Evolutionary conservation across 2,329 filamentous ascomycete species (phyloP).

Genomic region (Lasiodiplodia citricola): DNA sequence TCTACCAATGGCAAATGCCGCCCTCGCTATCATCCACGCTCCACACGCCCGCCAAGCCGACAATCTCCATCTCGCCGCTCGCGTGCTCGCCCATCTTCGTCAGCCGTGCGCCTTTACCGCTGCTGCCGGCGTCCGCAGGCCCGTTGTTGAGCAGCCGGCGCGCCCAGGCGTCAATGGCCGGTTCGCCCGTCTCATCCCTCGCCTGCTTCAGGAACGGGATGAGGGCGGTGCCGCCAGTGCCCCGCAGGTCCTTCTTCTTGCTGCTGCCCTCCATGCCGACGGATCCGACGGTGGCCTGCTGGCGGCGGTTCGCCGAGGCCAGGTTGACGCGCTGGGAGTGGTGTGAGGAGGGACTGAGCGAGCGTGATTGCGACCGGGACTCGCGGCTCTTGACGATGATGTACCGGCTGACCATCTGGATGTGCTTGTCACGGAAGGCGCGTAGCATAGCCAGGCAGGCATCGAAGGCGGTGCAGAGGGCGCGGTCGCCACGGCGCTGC

Average conservation of each 20-base stretch:
- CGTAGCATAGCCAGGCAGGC: constrained; percentile 83
- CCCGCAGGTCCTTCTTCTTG: constrained; percentile 66
- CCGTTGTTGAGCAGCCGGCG: constrained; percentile 62
- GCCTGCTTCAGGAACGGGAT: constrained; percentile 98
- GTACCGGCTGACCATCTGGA: constrained; percentile 94
- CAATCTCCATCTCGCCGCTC: constrained; percentile 61
- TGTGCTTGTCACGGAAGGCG: constrained; percentile 87
- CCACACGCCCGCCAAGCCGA: constrained; percentile 84
- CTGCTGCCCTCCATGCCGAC: constrained; percentile 29
- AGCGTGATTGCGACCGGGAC: constrained; percentile 64
- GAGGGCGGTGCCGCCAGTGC: constrained; percentile 90
- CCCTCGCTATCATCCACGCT: constrained; percentile 82
- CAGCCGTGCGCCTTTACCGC: constrained; percentile 53
- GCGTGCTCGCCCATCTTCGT: constrained; percentile 60
- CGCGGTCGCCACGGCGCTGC: constrained; percentile 62
- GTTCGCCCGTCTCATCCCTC: constrained; percentile 92
- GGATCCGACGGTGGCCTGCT: constrained; percentile 29
- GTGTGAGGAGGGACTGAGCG: constrained; percentile 52
- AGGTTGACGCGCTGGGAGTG: constrained; percentile 60
- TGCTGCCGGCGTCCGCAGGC: constrained; percentile 39
- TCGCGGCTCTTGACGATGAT: constrained; percentile 88
- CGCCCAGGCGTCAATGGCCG: constrained; percentile 75
- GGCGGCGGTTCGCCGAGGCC: constrained; percentile 54
- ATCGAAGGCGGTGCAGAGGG: constrained; percentile 82
- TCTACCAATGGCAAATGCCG: constrained; percentile 62